Conservation (phyloP, 106 monocot species). For the Dioscorea dumetorum region DNA sequence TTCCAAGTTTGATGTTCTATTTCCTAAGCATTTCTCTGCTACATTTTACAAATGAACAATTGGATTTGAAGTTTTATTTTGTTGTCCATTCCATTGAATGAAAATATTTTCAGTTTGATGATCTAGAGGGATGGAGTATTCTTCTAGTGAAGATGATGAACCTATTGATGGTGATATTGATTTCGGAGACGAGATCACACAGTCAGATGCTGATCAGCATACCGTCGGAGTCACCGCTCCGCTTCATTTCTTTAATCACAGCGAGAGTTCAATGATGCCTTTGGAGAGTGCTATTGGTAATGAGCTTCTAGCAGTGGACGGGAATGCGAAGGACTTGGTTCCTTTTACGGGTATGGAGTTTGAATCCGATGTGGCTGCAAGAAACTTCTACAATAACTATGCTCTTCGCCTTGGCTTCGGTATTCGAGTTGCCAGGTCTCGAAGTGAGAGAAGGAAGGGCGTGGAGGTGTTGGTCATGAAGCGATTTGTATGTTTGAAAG, state of each 20-base stretch:
- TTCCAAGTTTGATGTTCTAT: no score
- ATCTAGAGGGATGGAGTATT: slow-evolving; percentile 36
- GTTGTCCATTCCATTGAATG: no score
- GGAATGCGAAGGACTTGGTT: slow-evolving; percentile 17
- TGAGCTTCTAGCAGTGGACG: slow-evolving; percentile 25
- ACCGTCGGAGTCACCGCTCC: slow-evolving; percentile 1
- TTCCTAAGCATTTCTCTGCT: no score
- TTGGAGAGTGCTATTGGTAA: slow-evolving; percentile 1
- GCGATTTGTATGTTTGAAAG: slow-evolving; percentile 65
- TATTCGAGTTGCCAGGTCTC: slow-evolving; percentile 61
- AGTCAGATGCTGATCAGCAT: slow-evolving; percentile 23
- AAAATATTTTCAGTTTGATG: no score
- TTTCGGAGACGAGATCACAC: slow-evolving; percentile 23
- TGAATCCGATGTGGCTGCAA: slow-evolving; percentile 42
- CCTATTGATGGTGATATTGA: slow-evolving; percentile 35
- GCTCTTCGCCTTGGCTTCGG: slow-evolving; percentile 55
- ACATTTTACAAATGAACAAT: no score
- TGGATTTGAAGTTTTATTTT: no score
- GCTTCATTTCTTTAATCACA: slow-evolving; percentile 18
- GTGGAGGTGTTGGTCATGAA: slow-evolving; percentile 64
- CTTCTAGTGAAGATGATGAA: slow-evolving; percentile 61
- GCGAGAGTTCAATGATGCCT: background rate
- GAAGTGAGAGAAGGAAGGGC: slow-evolving; percentile 53
- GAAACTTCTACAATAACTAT: slow-evolving; percentile 55
- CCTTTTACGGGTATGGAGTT: slow-evolving; percentile 66